These are phyloP conservation scores for Pyrrhoderma lamaoense DNA, from an alignment of 1,284 basidiomycete genomes.

Conservation along the genomic window DNA sequence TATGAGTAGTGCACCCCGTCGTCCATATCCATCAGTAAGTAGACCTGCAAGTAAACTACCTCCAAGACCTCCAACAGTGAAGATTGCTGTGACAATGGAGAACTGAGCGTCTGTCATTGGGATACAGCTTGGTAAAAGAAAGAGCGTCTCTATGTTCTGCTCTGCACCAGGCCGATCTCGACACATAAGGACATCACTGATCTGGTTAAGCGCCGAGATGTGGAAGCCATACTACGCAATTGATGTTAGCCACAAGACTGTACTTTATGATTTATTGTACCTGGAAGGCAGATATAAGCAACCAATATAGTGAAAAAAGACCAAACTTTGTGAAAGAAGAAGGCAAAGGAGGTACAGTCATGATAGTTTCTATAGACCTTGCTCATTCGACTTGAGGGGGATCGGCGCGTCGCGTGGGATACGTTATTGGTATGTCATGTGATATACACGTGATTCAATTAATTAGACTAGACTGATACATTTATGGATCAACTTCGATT, in stretches of 20 bases:
- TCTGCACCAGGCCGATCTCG: slow-evolving; percentile 22
- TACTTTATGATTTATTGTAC: slow-evolving; percentile 25
- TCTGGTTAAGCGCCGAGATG: slow-evolving; percentile 83
- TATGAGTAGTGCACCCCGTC: slow-evolving; percentile 53
- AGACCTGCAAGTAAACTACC: slow-evolving; percentile 70
- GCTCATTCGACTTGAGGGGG: no score
- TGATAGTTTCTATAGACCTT: not conserved
- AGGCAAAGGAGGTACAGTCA: not conserved
- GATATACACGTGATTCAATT: no score
- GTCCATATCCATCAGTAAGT: slow-evolving; percentile 63
- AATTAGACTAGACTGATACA: no score
- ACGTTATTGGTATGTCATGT: no score
- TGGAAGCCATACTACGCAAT: slow-evolving; percentile 67
- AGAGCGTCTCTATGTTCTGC: slow-evolving; percentile 14
- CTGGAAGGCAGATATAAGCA: slow-evolving; percentile 59
- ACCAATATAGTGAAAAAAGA: slow-evolving; percentile 56
- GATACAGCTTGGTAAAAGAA: slow-evolving; percentile 58
- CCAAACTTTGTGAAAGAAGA: slow-evolving; percentile 48
- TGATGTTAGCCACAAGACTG: not conserved
- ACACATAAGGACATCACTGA: slow-evolving; percentile 75
- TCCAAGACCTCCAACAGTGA: slow-evolving; percentile 82
- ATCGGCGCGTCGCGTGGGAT: no score
- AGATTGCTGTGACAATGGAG: slow-evolving; percentile 75
- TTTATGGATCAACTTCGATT: not conserved
- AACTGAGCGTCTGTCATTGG: slow-evolving; percentile 72